These are phyloP conservation scores for Pholiota molesta DNA, from an alignment of 768 basidiomycete genomes.

Conservation along the genomic window DNA sequence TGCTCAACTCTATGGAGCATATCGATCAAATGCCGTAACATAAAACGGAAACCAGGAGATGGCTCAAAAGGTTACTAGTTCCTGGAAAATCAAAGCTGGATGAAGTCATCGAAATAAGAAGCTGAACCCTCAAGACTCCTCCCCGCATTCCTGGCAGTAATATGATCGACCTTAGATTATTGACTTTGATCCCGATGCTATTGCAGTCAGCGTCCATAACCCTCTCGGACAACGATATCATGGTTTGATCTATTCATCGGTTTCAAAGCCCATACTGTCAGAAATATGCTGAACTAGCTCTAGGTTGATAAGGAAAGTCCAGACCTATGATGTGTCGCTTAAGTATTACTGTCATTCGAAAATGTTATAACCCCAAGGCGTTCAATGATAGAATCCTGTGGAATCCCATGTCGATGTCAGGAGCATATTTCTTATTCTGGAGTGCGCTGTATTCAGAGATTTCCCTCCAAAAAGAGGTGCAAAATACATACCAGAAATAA, in stretches of 20 bases:
- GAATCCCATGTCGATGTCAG: not conserved
- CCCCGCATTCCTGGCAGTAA: constrained; percentile 15
- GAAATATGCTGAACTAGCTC: too few species aligned
- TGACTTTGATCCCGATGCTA: constrained; percentile 24
- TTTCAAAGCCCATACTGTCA: too few species aligned
- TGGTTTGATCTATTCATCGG: too few species aligned
- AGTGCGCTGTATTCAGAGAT: not conserved
- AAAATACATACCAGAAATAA: not conserved
- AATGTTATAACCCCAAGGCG: too few species aligned
- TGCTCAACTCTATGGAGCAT: not conserved
- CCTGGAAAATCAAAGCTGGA: constrained; percentile 15
- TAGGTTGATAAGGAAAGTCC: too few species aligned
- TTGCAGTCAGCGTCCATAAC: not conserved
- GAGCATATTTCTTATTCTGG: not conserved
- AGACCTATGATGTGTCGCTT: too few species aligned
- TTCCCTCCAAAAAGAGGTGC: not conserved
- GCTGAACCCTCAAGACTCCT: constrained; percentile 5
- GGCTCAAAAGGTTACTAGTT: constrained; percentile 16
- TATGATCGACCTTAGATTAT: constrained; percentile 16
- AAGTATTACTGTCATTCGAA: too few species aligned
- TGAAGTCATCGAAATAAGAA: constrained; percentile 14
- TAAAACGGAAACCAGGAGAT: constrained; percentile 19
- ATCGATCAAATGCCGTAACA: constrained; percentile 11
- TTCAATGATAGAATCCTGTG: not conserved
- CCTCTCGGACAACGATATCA: too few species aligned